phyloP scores from a whole-genome alignment of 345 rosid genomes.

The Streptanthus diversifolius region DNA sequence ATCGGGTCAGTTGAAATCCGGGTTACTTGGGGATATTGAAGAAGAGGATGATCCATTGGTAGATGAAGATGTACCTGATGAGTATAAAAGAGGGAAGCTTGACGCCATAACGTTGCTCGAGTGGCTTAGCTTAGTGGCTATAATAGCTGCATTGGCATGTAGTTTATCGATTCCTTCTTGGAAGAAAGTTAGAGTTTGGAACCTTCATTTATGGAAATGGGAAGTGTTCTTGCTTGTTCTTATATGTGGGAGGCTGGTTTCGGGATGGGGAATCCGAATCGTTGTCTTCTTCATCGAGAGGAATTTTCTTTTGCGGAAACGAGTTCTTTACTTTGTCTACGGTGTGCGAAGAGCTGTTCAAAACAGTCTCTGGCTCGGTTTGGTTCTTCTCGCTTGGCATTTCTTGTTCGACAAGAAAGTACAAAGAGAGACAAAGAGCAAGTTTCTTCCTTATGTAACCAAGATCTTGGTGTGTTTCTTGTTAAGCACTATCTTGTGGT shows the following conservation, averaged over 20 bases:
- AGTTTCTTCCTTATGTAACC: conserved; percentile 50
- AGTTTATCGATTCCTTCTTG: conserved; percentile 43
- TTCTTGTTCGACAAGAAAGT: conserved; percentile 59
- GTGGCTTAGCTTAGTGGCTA: conserved; percentile 62
- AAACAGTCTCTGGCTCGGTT: conserved; percentile 78
- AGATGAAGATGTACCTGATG: conserved; percentile 70
- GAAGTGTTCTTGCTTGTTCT: conserved; percentile 65
- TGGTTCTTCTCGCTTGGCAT: conserved; percentile 72
- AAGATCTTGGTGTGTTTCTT: conserved; percentile 64
- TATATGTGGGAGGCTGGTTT: conserved; percentile 78
- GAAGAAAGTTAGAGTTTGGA: conserved; percentile 39
- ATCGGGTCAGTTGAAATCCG: conserved; percentile 59
- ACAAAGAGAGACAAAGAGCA: conserved; percentile 30
- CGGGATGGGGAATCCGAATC: conserved; percentile 83
- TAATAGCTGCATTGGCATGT: conserved; percentile 47
- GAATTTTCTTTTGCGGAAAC: conserved; percentile 66
- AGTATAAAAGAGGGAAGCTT: conserved; percentile 41
- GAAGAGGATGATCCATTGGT: conserved; percentile 76
- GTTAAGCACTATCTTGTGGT: conserved; percentile 64
- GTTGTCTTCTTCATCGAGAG: conserved; percentile 75
- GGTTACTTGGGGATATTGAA: conserved; percentile 35
- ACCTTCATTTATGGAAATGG: conserved; percentile 88
- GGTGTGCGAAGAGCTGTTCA: conserved; percentile 77
- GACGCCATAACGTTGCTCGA: conserved; percentile 49
- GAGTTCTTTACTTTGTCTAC: conserved; percentile 79